Conservation (phyloP, 2,329 filamentous ascomycete genomes). For the Bipolaris sorokiniana region DNA sequence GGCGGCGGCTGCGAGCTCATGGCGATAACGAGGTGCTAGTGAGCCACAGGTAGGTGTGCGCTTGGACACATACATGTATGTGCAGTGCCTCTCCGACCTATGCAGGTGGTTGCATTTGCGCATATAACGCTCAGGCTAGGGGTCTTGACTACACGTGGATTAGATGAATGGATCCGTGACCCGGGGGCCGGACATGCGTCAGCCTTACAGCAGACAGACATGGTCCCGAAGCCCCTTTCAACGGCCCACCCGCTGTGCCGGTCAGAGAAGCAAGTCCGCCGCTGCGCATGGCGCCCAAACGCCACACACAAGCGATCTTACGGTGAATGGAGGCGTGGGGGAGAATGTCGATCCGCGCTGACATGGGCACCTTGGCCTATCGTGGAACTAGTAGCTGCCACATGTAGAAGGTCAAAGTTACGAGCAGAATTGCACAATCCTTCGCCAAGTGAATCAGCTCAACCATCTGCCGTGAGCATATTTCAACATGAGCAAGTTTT, state of each 20-base stretch:
- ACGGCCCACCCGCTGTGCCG: constrained; percentile 3
- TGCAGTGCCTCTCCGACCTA: not conserved
- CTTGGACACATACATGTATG: constrained; percentile 1
- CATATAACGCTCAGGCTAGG: not conserved
- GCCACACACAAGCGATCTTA: not conserved
- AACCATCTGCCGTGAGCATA: not conserved
- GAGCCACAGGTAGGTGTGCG: not conserved
- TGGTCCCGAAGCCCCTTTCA: not conserved
- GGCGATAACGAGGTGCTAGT: not conserved
- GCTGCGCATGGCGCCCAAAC: not conserved
- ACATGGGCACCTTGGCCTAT: not conserved
- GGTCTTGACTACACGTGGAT: not conserved
- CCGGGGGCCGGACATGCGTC: not conserved
- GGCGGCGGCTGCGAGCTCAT: not conserved
- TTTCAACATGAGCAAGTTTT: not conserved
- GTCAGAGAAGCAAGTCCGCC: not conserved
- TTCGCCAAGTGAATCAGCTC: not conserved
- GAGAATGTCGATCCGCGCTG: not conserved
- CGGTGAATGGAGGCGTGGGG: not conserved
- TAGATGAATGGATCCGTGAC: not conserved
- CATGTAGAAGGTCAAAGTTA: not conserved
- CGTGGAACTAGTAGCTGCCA: not conserved
- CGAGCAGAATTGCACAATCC: not conserved
- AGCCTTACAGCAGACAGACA: not conserved
- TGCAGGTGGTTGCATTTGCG: not conserved